Conservation (phyloP, 129 eudicot species). For the Heracleum sosnowskyi region DNA sequence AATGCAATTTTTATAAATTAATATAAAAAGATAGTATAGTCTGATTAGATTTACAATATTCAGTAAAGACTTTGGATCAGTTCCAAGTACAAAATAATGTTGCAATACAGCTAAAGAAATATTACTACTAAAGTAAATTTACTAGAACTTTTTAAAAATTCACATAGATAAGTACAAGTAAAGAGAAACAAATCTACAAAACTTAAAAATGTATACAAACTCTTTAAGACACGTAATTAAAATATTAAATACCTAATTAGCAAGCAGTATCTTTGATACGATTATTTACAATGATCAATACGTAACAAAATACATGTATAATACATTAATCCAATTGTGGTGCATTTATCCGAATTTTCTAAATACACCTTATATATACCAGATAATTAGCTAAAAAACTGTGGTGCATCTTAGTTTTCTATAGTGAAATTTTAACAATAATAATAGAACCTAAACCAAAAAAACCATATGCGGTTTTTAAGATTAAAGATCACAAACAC, state of each 20-base stretch:
- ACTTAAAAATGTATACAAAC: neutral
- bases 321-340: neutral
- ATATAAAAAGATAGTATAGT: neutral
- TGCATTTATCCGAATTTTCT: neutral
- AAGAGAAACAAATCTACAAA: neutral
- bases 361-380: too few species aligned
- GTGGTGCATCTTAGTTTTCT: neutral
- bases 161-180: neutral
- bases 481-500: neutral
- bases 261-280: neutral
- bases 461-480: neutral
- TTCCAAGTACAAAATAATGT: neutral
- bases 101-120: neutral
- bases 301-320: neutral
- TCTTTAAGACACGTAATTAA: neutral
- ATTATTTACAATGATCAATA: neutral
- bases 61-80: neutral
- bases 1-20: neutral
- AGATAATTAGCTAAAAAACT: too few species aligned
- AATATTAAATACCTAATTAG: neutral
- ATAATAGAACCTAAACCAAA: neutral
- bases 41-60: neutral
- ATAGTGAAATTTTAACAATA: neutral
- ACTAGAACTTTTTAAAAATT: neutral
- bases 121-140: neutral